These are phyloP conservation scores for Tieghemiomyces parasiticus DNA, from an alignment of 192 early-diverging fungal genomes.

Conservation along the genomic window DNA sequence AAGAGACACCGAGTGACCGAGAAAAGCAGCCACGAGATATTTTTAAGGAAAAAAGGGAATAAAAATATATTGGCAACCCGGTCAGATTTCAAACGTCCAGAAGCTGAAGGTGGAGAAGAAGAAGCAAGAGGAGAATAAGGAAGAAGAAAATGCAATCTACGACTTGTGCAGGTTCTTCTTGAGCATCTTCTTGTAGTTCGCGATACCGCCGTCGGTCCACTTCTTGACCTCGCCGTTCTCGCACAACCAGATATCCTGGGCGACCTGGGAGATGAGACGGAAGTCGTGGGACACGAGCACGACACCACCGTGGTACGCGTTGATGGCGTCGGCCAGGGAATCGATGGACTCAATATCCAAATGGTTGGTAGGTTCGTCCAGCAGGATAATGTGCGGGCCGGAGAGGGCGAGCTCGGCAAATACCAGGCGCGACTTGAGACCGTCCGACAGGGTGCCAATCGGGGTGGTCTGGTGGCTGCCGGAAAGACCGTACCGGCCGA, in stretches of 20 bases:
- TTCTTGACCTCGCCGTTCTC: conserved; percentile 60
- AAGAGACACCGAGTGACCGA: too few species aligned
- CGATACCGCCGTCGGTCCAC: conserved; percentile 64
- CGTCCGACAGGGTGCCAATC: conserved; percentile 83
- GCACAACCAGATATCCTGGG: conserved; percentile 87
- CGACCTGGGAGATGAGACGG: conserved; percentile 91
- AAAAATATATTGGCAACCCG: too few species aligned
- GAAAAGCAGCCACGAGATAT: too few species aligned
- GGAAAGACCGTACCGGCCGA: conserved; percentile 90
- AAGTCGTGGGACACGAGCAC: conserved; percentile 99
- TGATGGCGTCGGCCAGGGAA: conserved; percentile 90
- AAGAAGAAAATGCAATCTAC: background rate
- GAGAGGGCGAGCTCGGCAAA: conserved; percentile 53
- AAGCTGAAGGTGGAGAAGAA: conserved; percentile 3
- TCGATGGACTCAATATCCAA: conserved; percentile 90
- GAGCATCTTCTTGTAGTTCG: conserved; percentile 82
- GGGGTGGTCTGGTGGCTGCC: conserved; percentile 82
- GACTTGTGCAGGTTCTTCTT: conserved; percentile 56
- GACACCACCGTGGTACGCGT: conserved; percentile 86
- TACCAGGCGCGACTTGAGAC: conserved; percentile 83
- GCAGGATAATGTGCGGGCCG: conserved; percentile 72
- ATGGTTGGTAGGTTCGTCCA: conserved; percentile 93
- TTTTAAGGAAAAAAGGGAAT: too few species aligned
- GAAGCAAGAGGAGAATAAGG: background rate
- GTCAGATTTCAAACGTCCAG: too few species aligned